Base-by-base conservation (phyloP, 176 grass and related monocot genomes). In the Raddia distichophylla region DNA sequence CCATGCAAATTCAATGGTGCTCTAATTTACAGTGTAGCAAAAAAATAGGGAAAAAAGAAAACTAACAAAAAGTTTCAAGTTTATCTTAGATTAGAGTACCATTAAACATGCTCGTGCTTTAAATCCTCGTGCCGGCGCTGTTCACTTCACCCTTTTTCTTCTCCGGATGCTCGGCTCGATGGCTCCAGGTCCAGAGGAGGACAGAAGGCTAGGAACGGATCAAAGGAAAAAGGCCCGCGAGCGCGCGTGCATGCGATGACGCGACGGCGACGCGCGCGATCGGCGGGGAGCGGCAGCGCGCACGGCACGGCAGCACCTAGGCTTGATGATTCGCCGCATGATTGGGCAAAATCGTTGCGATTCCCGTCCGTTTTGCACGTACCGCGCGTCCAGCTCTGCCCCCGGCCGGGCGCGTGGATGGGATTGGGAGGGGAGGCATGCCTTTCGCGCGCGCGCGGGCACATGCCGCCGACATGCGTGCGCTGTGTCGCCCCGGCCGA, bases 241-340 rank as follows among this genome's bases (percentile, higher is more conserved):
- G 27, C 27, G 27, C 6, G 16, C 42, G 71, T 2, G 3, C 54
- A 15, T 60, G 55, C 27, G 73, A 27, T 0, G 61, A 49, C 5
- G 57, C 46, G 80, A 82, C 9, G 7, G 69, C 59, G 80, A 73
- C 60, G 58, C 70, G 8, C 35, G 33, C 27, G 27, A 27, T 27
- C 5, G 5, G n/a, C 22, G 1, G 3, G 3, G 37, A 40, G 37
- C 37, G 1, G 53, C 53, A 6, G 37, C 71, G 60, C n/a, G 71
- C 15, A 0, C 71, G 20, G 20, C 65, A 18, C 61, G 42, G 54
- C 27, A 12, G 19, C 12, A 58, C 0, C 27, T 27, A 27, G 27
- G 27, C 27, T 3, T 17, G 7, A 71, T 82, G 85, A 82, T 71
- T 69, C 17, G 60, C 60, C 42, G 64, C 11, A 69, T 87, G 85